Conservation (phyloP, 208 protist species). For the Willaertia magna region DNA sequence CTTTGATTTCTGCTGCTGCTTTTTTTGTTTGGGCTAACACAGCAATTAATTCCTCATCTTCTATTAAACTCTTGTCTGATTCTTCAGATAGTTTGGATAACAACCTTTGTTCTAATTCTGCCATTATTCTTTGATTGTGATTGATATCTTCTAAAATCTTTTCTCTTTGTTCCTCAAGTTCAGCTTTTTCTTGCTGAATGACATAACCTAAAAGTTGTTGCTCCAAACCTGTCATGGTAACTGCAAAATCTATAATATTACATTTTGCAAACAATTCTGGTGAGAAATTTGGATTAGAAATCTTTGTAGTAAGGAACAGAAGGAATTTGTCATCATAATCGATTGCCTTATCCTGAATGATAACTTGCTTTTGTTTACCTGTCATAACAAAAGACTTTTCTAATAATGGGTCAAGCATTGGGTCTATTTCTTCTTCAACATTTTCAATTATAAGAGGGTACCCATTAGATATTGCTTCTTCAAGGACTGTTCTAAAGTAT, state of each 20-base stretch:
- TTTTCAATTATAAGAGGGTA: conserved; percentile 86
- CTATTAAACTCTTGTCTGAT: conserved; percentile 74
- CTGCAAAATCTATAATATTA: conserved; percentile 96
- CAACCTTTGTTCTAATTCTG: conserved; percentile 78
- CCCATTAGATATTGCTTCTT: conserved; percentile 77
- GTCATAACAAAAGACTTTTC: conserved; percentile 80
- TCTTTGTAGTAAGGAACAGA: conserved; percentile 92
- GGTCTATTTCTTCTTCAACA: conserved; percentile 90
- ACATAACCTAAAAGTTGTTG: conserved; percentile 89
- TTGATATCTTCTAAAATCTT: conserved; percentile 89
- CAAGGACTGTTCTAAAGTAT: conserved; percentile 74
- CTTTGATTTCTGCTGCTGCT: conserved; percentile 82
- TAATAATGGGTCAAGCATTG: conserved; percentile 91
- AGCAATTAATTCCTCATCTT: conserved; percentile 82
- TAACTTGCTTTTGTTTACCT: conserved; percentile 65
- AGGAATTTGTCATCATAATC: conserved; percentile 78
- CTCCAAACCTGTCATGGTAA: conserved; percentile 93
- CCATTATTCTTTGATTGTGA: conserved; percentile 81
- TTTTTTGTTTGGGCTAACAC: conserved; percentile 91
- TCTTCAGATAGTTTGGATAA: conserved; percentile 78
- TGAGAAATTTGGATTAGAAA: conserved; percentile 93
- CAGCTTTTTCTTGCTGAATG: conserved; percentile 86
- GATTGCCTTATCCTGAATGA: conserved; percentile 76
- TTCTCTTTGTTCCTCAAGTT: conserved; percentile 88
- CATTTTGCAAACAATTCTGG: conserved; percentile 94